Percentiles rank a stretch among this genome's conserved stretches.
These are phyloP conservation scores for Ophiocordyceps camponoti-rufipedis DNA, from an alignment of 2,329 filamentous ascomycete genomes.

Conservation along the genomic window DNA sequence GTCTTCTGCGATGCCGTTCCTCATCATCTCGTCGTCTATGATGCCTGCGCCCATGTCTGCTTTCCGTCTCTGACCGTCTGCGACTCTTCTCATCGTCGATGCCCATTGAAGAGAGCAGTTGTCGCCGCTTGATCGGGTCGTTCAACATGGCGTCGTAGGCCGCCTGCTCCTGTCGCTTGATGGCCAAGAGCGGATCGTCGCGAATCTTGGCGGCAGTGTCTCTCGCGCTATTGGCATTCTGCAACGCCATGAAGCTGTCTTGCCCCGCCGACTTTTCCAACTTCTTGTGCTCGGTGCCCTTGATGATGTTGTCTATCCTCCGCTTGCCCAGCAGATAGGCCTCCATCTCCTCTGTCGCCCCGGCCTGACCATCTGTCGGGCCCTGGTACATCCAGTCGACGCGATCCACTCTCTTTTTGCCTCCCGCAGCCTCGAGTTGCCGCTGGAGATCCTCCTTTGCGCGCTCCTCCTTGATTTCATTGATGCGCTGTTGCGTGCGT, in stretches of 20 bases:
- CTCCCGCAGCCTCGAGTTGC: conserved; percentile 76
- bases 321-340: conserved; percentile 85
- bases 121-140: conserved; percentile 48
- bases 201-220: conserved; percentile 77
- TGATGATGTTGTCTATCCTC: conserved; percentile 65
- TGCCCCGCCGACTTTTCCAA: conserved; percentile 55
- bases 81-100: conserved; percentile 29
- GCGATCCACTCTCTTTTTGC: conserved; percentile 58
- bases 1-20: conserved; percentile 11
- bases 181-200: conserved; percentile 80
- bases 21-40: conserved; percentile 12
- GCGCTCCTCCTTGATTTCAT: conserved; percentile 87
- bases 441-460: conserved; percentile 81
- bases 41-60: conserved; percentile 19
- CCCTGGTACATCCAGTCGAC: conserved; percentile 99
- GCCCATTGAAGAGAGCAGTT: conserved; percentile 47
- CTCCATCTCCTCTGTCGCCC: conserved; percentile 76
- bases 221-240: conserved; percentile 53
- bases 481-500: conserved; percentile 74
- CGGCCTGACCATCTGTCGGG: conserved; percentile 57
- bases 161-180: conserved; percentile 80
- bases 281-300: conserved; percentile 64
- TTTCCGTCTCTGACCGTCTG: conserved; percentile 12
- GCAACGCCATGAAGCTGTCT: conserved; percentile 40
- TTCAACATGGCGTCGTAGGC: conserved; percentile 68